Evolutionary conservation across 2,329 filamentous ascomycete genomes (phyloP).

Genomic region (Apiospora marii): DNA sequence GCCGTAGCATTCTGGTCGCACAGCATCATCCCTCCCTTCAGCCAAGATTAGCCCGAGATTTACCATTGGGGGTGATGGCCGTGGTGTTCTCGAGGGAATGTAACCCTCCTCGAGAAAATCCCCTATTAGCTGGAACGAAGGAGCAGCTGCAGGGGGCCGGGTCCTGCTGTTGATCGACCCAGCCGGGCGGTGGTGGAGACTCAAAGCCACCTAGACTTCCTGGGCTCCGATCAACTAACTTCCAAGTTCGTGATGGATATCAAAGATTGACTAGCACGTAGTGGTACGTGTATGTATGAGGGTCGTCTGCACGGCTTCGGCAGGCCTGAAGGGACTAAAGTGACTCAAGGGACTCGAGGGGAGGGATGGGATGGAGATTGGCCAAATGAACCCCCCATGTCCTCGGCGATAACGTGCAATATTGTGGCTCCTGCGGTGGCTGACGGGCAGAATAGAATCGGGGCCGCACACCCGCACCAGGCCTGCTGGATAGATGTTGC

Average conservation of each 20-base stretch:
- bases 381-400: neutral
- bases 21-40: constrained; percentile 14
- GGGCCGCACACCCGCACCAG: neutral
- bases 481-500: neutral
- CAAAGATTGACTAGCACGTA: neutral
- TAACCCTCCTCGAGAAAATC: constrained; percentile 22
- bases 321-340: neutral
- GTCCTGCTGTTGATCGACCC: constrained; percentile 22
- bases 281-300: neutral
- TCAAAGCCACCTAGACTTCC: constrained; percentile 3
- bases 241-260: constrained; percentile 13
- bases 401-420: constrained; percentile 1
- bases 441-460: neutral
- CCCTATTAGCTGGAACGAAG: constrained; percentile 21
- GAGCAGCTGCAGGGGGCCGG: neutral
- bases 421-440: constrained; percentile 15
- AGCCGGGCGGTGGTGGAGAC: constrained; percentile 8
- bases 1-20: neutral
- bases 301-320: constrained; percentile 2
- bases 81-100: neutral
- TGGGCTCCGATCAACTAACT: constrained; percentile 21
- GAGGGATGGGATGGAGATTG: neutral
- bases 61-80: neutral
- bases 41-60: constrained; percentile 20
- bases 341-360: too few relatives aligned